Base-by-base conservation (phyloP, 768 basidiomycete genomes). In the Collybiopsis confluens region DNA sequence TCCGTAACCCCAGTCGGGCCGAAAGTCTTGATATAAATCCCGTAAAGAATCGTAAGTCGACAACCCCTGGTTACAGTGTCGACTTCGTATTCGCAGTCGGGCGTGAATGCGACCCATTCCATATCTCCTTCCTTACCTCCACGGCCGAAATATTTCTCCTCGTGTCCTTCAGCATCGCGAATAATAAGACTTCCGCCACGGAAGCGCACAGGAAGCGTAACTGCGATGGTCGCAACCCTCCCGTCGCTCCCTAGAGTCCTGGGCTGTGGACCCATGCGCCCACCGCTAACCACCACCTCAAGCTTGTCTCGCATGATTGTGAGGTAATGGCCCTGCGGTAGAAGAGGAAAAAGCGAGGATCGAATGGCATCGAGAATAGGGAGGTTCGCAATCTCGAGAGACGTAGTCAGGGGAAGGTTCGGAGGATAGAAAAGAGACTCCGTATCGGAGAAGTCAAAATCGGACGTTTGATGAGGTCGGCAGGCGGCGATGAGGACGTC, bases 301-400 rank as follows among this genome's bases (percentile, higher is more conserved):
- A 92, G 73, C 57, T 78, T 80, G 63, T 91, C 88, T 44, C 83
- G 77, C 11, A 81, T 66, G 0, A 81, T 81, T 18, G 81, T 82
- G 59, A 92, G 79, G 65, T 86, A 83, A 61, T 89, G 81, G 2
- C 88, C 88, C 0, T 70, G 62, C 3, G 87, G 82, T 3, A 90
- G 73, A 24, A 76, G 73, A 0, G 88, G 88, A 67, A 91, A 90
- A n/a, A 92, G 72, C 0, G 83, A 73, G 53, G 72, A 82, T 44
- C 83, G 82, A 20, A 91, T 73, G 0, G 89, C 83, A 58, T 90
- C 89, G 56, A 92, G 79, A 63, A 92, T 84, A 2, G 90, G 90
- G 62, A 89, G 87, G 65, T 86, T 90, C 18, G 88, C 78, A 57
- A 92, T 77, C 60, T 92, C 90, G 59, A 92, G 79, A 0, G 90